Base-by-base conservation (phyloP, 2,329 filamentous ascomycete genomes). In the Claviceps capensis region DNA sequence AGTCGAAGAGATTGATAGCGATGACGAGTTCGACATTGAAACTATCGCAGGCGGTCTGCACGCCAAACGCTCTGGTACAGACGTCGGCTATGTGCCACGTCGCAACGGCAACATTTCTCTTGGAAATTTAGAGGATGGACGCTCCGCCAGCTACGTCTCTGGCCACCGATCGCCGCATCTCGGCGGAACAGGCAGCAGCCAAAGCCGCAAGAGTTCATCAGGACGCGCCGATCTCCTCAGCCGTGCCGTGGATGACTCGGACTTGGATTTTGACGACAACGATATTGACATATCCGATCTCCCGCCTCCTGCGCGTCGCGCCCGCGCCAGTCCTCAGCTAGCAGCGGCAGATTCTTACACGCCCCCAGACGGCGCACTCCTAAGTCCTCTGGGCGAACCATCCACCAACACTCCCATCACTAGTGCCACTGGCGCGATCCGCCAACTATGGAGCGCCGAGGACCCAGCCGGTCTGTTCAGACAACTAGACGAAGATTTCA, bases 11-110 rank as follows among this genome's bases (percentile, higher is more conserved):
- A 86, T 95, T 45, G 93, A 98, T 65, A 95, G 88, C 45, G 93
- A 98, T 63, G 93, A 98, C 63, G 93, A 98, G 67, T 98, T 98
- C 61, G 93, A 98, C 65, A 98, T 96, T 55, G 93, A 96, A 66
- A 72, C 75, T 13, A 81, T 86, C 49, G 79, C 79, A 17, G 76
- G 78, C 23, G 84, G 84, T 11, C 82, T 85, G 7, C 94, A 90
- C 61, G 83, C 85, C 60, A 93, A 95, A 65, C 85, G 88, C 57
- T 80, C 84, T 38, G 86, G 86, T 49, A 79, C 76, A 23, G 88
- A 78, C 14, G 81, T 95, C 52, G 90, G 89, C 22, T 88, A 88
- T 62, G 84, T 73, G 4, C 87, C 88, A 16, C 81, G 83, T 51
- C 73, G 74, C 55, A 78, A 82, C 59, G 78, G 79, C 43, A 81